These are phyloP conservation scores for Leishmania amazonensis DNA, from an alignment of 208 protist species.

Conservation along the genomic window DNA sequence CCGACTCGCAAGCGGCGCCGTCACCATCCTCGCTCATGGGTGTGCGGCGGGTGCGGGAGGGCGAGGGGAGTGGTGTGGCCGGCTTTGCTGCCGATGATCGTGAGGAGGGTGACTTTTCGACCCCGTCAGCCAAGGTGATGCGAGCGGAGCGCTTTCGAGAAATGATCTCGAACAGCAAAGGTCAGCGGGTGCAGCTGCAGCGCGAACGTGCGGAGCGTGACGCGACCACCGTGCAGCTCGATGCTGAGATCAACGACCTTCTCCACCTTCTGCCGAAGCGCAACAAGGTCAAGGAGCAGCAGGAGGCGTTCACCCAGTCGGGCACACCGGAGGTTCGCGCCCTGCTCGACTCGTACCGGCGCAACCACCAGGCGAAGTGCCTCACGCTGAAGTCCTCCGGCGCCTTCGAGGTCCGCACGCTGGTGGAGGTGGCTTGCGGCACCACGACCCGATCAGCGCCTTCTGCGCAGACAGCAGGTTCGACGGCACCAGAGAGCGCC, in stretches of 20 bases:
- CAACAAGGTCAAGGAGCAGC: constrained; percentile 67
- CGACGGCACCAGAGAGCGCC: constrained; percentile 1
- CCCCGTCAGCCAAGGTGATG: constrained; percentile 40
- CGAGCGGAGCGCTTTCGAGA: constrained; percentile 69
- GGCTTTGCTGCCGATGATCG: constrained; percentile 13
- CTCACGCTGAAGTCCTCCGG: constrained; percentile 50
- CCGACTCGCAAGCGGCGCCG: neutral
- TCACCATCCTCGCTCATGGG: constrained; percentile 23
- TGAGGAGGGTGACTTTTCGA: neutral
- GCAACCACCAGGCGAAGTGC: constrained; percentile 51
- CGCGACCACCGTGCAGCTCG: constrained; percentile 60
- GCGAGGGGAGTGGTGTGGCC: constrained; percentile 6
- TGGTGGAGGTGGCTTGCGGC: constrained; percentile 9
- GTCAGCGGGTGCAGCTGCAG: constrained; percentile 58
- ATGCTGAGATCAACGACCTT: constrained; percentile 67
- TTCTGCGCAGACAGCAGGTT: neutral
- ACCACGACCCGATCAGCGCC: neutral
- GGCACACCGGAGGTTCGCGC: constrained; percentile 68
- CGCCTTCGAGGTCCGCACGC: constrained; percentile 37
- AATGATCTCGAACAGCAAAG: constrained; percentile 67
- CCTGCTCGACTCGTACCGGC: constrained; percentile 47
- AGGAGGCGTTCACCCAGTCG: constrained; percentile 47
- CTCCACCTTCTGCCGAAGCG: constrained; percentile 71
- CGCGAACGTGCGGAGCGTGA: constrained; percentile 68
- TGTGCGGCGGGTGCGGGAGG: constrained; percentile 27